Evolutionary conservation across 768 basidiomycete species (phyloP), one percentile per base, ranked within the genome.

Genomic region (Hygrophorus russula): DNA sequence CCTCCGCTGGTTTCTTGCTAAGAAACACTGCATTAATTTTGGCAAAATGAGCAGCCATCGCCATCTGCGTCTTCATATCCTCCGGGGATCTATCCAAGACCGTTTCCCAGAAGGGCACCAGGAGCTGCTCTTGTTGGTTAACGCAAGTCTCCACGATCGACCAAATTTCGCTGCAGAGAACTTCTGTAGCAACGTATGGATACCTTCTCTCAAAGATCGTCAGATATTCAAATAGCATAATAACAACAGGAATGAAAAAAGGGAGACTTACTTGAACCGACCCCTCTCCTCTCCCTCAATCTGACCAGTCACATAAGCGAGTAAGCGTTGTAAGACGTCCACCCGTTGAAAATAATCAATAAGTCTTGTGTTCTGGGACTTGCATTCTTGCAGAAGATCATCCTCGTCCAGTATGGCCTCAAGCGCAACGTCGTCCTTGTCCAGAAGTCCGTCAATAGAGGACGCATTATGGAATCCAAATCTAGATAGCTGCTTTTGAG

Each of bases 111-210:
- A 96, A 94, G 9, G 89, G 85, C 31, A 71, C 66, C 41, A 97
- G 71, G 42, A 96, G 70, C 46, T 82, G 76, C 8, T 78, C 69
- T 41, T 74, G 69, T 53, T 82, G 69, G 53, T 71, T 73, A 53
- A 94, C 68, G 53, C 90, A 87, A 1, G 88, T 89, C 62, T 92
- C 90, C 38, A 91, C 80, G 55, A 97, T 88, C 15, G 84, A 86
- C 83, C 91, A 96, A 63, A 94, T 82, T 53, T 94, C 92, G 61
- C 88, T 86, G 64, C 91, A 93, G 28, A 98, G 74, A 17, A 97
- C 90, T 60, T 98, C 94, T 19, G 93, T 91, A 12, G 90, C 84
- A 15, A 92, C 78, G 55, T 88, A 84, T 1, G 93, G 90, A 61
- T 90, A 97, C 62, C 93, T 96, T 34, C 32, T 39, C 24, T 14